phyloP scores from a whole-genome alignment of 2,329 filamentous ascomycete species.

The Colletotrichum simmondsii region DNA sequence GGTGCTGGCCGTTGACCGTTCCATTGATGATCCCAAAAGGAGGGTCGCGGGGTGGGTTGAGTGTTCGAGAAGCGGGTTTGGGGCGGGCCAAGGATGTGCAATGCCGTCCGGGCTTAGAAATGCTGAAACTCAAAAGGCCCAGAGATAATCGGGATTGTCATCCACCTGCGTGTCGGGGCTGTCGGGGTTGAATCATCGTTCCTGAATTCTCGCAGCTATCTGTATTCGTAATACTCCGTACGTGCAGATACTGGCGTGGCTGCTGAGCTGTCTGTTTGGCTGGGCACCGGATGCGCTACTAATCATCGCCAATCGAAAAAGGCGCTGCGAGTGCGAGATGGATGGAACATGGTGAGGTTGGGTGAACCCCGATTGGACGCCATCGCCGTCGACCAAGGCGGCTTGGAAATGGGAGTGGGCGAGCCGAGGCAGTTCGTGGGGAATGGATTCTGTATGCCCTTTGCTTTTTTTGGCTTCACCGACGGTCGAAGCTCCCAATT shows the following conservation, averaged over 20 bases:
- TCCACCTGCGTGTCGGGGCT: background rate
- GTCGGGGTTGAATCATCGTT: no score
- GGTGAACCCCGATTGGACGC: background rate
- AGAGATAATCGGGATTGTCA: background rate
- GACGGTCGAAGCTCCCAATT: constrained; percentile 6
- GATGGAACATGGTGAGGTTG: background rate
- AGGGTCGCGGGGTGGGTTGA: background rate
- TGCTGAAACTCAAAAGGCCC: background rate
- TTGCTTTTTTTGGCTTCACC: background rate
- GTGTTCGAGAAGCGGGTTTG: background rate
- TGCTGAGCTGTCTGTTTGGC: background rate
- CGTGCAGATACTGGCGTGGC: background rate
- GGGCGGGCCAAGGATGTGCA: background rate
- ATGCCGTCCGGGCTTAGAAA: constrained; percentile 5
- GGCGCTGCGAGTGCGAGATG: background rate
- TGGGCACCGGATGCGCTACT: background rate
- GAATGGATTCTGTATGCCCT: background rate
- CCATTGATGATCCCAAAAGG: background rate
- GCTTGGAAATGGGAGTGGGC: no score
- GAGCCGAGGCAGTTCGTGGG: background rate
- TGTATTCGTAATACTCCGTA: background rate
- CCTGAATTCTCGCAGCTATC: no score
- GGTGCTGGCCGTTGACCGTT: background rate
- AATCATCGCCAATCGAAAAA: background rate
- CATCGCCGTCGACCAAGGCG: background rate